Evolutionary conservation across 768 basidiomycete genomes (phyloP).

Genomic region (Boletus reticulatus): DNA sequence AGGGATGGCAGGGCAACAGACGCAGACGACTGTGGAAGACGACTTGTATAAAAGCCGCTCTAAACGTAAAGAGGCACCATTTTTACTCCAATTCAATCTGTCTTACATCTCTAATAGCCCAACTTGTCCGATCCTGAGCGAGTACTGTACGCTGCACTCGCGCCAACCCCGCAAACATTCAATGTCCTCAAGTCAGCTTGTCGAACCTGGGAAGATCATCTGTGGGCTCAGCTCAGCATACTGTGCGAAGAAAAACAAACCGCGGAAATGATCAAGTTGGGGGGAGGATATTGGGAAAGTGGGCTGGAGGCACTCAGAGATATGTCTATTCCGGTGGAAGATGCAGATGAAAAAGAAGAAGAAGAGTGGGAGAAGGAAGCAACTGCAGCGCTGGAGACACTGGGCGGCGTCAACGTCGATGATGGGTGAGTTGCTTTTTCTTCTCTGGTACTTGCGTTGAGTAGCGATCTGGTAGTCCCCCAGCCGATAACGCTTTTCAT

Average conservation of each 20-base stretch:
- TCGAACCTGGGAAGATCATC: conserved; percentile 90
- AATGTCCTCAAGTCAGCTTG: conserved; percentile 69
- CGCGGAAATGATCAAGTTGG: conserved; percentile 59
- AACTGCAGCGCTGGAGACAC: conserved; percentile 48
- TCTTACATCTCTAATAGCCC: conserved; percentile 36
- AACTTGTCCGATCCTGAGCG: conserved; percentile 71
- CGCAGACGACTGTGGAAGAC: conserved; percentile 85
- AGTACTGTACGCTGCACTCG: conserved; percentile 84
- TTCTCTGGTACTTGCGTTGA: conserved; percentile 1
- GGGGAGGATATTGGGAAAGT: conserved; percentile 79
- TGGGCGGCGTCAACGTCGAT: conserved; percentile 55
- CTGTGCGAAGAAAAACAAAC: conserved; percentile 81
- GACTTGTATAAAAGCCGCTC: conserved; percentile 74
- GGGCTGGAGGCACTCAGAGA: conserved; percentile 48
- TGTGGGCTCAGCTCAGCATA: conserved; percentile 87
- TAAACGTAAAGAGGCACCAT: conserved; percentile 48
- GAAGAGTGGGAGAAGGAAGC: conserved; percentile 71
- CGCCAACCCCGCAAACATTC: conserved; percentile 66
- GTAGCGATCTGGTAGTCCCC: conserved; percentile 37
- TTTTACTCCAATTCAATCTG: not conserved
- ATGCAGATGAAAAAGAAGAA: conserved; percentile 39
- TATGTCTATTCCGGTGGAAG: conserved; percentile 25
- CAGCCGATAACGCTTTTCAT: conserved; percentile 75
- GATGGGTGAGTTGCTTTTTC: conserved; percentile 53
- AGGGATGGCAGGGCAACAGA: conserved; percentile 71